Conservation (phyloP, 2,329 filamentous ascomycete species). For the Penicillium sp. region DNA sequence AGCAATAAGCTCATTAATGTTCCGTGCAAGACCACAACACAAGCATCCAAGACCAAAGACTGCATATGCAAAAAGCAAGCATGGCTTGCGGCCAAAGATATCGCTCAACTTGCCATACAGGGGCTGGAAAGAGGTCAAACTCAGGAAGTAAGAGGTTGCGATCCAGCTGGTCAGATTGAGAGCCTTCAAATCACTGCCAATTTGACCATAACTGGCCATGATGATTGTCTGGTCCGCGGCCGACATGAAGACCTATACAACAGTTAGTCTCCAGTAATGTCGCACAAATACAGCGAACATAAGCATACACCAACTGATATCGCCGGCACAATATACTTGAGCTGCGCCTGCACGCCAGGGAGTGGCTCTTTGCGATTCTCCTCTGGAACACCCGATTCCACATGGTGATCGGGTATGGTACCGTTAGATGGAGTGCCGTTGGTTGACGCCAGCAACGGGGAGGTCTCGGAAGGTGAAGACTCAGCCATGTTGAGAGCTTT, state of each 20-base stretch:
- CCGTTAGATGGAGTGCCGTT: constrained; percentile 29
- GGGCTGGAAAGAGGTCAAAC: constrained; percentile 73
- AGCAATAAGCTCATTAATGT: constrained; percentile 66
- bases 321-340: constrained; percentile 63
- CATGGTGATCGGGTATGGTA: constrained; percentile 25
- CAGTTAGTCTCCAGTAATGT: background rate
- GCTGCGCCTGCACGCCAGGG: constrained; percentile 51
- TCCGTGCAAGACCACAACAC: constrained; percentile 60
- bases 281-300: constrained; percentile 9
- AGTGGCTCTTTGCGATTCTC: constrained; percentile 31
- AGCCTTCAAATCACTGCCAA: constrained; percentile 73
- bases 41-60: constrained; percentile 54
- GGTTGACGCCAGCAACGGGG: constrained; percentile 46
- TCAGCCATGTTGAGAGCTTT: constrained; percentile 25
- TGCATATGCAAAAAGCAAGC: constrained; percentile 53
- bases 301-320: constrained; percentile 62
- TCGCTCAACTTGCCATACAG: constrained; percentile 61
- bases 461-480: constrained; percentile 41
- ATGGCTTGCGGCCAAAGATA: constrained; percentile 57
- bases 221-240: constrained; percentile 77
- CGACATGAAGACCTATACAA: constrained; percentile 65
- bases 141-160: constrained; percentile 70
- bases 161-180: constrained; percentile 77
- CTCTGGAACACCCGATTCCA: constrained; percentile 19
- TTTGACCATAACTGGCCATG: constrained; percentile 75